Base-by-base conservation (phyloP, 2,329 filamentous ascomycete species). In the Teratosphaeria pseudoeucalypti region DNA sequence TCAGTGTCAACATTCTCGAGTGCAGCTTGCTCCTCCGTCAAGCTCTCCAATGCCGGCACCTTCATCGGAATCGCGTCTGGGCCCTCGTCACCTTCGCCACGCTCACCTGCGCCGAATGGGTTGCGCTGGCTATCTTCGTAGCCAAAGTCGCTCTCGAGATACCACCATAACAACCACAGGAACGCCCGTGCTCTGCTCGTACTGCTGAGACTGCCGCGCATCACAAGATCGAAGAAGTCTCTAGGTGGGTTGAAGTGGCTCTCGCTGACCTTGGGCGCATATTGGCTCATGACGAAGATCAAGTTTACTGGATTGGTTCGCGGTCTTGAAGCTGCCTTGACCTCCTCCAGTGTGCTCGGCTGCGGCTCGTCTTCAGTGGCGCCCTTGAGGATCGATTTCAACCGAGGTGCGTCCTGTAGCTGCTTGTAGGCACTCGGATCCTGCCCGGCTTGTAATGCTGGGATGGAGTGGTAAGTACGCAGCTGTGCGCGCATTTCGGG, bases 81-180 rank as follows among this genome's bases (percentile, higher is more conserved):
- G 1, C 70, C 73, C 56, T 72, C 69, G 60, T 69, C 68, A n/a
- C 64, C 64, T 49, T 72, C 68, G 26, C 85, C 11, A 79, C 72
- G 67, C 58, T 74, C 72, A n/a, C 79, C 79, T 11, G 72, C 73
- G 0, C 94, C 94, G 68, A 96, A 99, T 0, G 94, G 94, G 69
- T 99, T 99, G 66, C 89, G 87, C 55, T 90, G 82, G 53, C 90
- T 92, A 59, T 89, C 90, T 68, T 96, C 89, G 66, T 88, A 85
- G 0, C 89, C 89, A 66, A 96, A 97, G 72, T 96, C 90, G 32
- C 92, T 96, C 73, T 99, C 94, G 19, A 99, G 82, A 71, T 99
- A 97, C 79, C 94, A 96, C 94, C 94, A 99, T 85, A 99, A 95
- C 63, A 99, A 79, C 94, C 94, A 99, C 23, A 99, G 77, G 67